A percentile compares a stretch with the other conserved stretches of the same genome.
These are phyloP conservation scores for Eucalyptus fibrosa DNA, from an alignment of 345 rosid species.

Conservation along the genomic window DNA sequence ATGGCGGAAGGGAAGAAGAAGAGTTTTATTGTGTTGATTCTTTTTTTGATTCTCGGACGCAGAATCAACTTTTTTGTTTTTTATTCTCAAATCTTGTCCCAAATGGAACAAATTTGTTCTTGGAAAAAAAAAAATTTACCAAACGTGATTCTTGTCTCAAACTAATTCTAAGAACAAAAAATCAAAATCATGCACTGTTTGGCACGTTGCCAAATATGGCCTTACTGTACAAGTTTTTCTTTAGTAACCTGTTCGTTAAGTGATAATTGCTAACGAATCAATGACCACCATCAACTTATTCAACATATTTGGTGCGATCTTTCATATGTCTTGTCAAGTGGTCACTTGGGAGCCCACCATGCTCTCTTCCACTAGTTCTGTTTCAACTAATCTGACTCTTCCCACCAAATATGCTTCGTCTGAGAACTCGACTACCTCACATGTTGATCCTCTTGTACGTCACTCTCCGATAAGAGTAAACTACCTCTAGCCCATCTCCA, in stretches of 20 bases:
- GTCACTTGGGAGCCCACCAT: not conserved
- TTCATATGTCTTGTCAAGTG: not conserved
- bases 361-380: not conserved
- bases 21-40: no score
- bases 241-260: not conserved
- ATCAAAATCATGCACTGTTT: no score
- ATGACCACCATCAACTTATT: not conserved
- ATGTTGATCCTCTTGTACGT: not conserved
- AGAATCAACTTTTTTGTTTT: no score
- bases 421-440: not conserved
- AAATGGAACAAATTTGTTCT: no score
- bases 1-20: no score
- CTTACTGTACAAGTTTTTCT: not conserved
- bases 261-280: not conserved
- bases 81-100: no score
- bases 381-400: not conserved
- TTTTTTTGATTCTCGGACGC: no score
- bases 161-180: rapidly evolving
- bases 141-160: no score
- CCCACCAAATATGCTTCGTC: not conserved
- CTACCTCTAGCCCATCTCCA: not conserved
- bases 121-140: no score
- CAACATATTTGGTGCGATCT: not conserved
- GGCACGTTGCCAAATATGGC: no score
- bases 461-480: not conserved